phyloP scores from a whole-genome alignment of 176 grass and related monocot genomes.

The Sorghum bicolor region Sorghum_bicolor_NCBIv3 NC_012872.2:13609501-13610000 shows the following conservation, averaged over 20 bases:
- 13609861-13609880: not conserved
- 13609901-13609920: not conserved
- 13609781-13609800: not conserved
- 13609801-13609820: not conserved
- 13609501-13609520: not conserved
- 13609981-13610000: not conserved
- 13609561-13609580: not conserved
- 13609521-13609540: not conserved
- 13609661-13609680: not conserved
- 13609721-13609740: not conserved
- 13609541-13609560: not conserved
- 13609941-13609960: not conserved
- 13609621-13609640: not conserved
- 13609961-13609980: not conserved
- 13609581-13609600: not conserved
- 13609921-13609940: not conserved
- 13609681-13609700: not conserved
- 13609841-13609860: not conserved
- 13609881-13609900: not conserved
- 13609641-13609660: too few relatives aligned
- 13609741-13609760: not conserved
- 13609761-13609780: not conserved
- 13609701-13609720: not conserved
- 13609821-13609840: not conserved
- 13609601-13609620: not conserved